phyloP scores from a whole-genome alignment of 1,284 basidiomycete genomes.

The Rhodotorula sp. region DNA sequence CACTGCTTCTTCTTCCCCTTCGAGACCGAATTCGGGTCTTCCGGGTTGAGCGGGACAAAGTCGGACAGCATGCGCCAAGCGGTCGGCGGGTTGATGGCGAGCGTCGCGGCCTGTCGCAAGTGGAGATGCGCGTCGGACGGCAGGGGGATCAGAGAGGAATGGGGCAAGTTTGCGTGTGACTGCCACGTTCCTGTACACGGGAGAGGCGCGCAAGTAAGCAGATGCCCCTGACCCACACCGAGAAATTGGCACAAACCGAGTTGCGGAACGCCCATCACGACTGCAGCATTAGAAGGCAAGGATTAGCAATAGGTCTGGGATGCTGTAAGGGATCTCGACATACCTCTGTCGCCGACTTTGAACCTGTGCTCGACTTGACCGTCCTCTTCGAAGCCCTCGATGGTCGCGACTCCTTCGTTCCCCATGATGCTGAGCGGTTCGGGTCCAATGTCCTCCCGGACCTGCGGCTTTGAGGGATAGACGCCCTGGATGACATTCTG shows the following conservation, averaged over 20 bases:
- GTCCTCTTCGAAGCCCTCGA: constrained; percentile 55
- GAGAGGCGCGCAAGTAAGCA: not conserved
- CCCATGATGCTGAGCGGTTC: constrained; percentile 58
- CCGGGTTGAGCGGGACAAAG: constrained; percentile 62
- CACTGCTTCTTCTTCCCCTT: constrained; percentile 49
- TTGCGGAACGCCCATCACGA: constrained; percentile 67
- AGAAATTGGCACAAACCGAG: constrained; percentile 32
- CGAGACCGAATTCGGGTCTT: constrained; percentile 50
- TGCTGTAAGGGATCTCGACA: not conserved
- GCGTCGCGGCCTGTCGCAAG: constrained; percentile 64
- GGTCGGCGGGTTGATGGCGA: constrained; percentile 77
- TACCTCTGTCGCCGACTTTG: constrained; percentile 61
- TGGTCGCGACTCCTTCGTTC: constrained; percentile 73
- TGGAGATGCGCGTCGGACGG: constrained; percentile 50
- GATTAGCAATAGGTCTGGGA: not conserved
- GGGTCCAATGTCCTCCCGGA: constrained; percentile 43
- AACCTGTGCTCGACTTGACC: constrained; percentile 55
- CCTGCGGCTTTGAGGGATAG: constrained; percentile 65
- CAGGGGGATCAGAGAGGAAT: constrained; percentile 62
- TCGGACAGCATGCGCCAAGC: constrained; percentile 75
- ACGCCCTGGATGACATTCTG: constrained; percentile 73
- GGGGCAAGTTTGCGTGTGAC: constrained; percentile 59
- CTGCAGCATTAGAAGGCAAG: constrained; percentile 41
- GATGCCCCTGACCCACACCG: not conserved
- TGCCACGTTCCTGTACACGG: constrained; percentile 66